Evolutionary conservation across 106 monocot species (phyloP).

Genomic region (Dendrobium huoshanense): DNA sequence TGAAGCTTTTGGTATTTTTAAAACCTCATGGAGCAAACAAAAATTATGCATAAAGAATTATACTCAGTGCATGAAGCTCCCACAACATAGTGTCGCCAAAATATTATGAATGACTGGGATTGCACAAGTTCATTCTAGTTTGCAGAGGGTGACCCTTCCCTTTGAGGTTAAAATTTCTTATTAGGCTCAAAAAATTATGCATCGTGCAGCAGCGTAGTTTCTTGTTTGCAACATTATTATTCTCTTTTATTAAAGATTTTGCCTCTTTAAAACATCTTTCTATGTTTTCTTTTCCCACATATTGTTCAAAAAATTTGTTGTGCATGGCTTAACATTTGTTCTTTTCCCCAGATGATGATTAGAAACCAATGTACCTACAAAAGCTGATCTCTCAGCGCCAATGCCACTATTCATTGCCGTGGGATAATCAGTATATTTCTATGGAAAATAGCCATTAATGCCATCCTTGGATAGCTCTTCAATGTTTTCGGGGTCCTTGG

Average conservation of each 20-base stretch:
- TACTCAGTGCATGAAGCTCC: no score
- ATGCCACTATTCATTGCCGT: not conserved
- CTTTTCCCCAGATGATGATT: not conserved
- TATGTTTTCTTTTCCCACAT: not conserved
- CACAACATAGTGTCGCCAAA: no score
- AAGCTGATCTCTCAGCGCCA: not conserved
- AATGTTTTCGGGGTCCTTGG: not conserved
- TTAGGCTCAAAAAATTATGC: not conserved
- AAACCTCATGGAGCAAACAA: no score
- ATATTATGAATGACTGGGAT: not conserved
- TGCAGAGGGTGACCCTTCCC: not conserved
- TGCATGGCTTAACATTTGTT: not conserved
- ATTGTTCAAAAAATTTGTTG: not conserved
- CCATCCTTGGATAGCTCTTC: not conserved
- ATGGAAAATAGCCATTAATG: not conserved
- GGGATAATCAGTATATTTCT: not conserved
- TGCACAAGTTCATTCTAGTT: not conserved
- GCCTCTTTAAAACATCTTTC: not conserved
- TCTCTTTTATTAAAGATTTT: not conserved
- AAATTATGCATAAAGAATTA: no score
- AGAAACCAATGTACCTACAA: not conserved
- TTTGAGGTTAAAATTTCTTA: not conserved
- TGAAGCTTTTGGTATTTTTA: no score
- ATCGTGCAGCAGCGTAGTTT: not conserved
- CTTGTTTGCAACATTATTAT: not conserved